A percentile compares a stretch with the other conserved stretches of the same genome.
Evolutionary conservation across 257 asterid species (phyloP).

Genomic region (Hygrophila difformis): DNA sequence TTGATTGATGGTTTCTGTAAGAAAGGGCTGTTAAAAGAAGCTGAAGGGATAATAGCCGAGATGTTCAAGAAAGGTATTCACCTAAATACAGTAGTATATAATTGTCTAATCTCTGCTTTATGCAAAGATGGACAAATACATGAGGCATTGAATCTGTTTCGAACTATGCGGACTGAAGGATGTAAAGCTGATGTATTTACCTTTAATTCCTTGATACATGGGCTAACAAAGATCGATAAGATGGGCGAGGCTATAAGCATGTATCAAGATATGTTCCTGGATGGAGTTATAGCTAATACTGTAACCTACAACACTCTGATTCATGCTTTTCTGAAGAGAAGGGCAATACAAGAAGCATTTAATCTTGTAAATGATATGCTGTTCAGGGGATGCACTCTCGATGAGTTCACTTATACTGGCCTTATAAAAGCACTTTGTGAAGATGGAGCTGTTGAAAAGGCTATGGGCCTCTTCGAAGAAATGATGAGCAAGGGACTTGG

Average conservation of each 20-base stretch:
- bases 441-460: constrained; percentile 67
- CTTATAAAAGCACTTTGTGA: constrained; percentile 73
- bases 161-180: constrained; percentile 42
- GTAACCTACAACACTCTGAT: constrained; percentile 78
- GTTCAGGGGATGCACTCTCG: constrained; percentile 61
- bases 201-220: constrained; percentile 62
- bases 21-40: constrained; percentile 59
- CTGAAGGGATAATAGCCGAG: constrained; percentile 38
- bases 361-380: constrained; percentile 76
- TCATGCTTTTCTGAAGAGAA: constrained; percentile 48
- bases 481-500: constrained; percentile 53
- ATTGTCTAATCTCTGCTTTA: constrained; percentile 67
- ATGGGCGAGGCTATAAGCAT: constrained; percentile 61
- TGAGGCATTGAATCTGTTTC: constrained; percentile 42
- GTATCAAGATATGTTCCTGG: constrained; percentile 64
- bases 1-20: constrained; percentile 71
- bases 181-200: constrained; percentile 68
- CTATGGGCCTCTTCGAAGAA: constrained; percentile 63
- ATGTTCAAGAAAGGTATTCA: constrained; percentile 52
- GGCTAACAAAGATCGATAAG: constrained; percentile 45
- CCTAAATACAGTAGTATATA: constrained; percentile 70
- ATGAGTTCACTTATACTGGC: constrained; percentile 60
- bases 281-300: constrained; percentile 76
- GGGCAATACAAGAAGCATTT: constrained; percentile 51
- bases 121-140: constrained; percentile 55